Evolutionary conservation across 2,329 filamentous ascomycete species (phyloP), one percentile per base, ranked within the genome.

Genomic region (Curvularia lunata): DNA sequence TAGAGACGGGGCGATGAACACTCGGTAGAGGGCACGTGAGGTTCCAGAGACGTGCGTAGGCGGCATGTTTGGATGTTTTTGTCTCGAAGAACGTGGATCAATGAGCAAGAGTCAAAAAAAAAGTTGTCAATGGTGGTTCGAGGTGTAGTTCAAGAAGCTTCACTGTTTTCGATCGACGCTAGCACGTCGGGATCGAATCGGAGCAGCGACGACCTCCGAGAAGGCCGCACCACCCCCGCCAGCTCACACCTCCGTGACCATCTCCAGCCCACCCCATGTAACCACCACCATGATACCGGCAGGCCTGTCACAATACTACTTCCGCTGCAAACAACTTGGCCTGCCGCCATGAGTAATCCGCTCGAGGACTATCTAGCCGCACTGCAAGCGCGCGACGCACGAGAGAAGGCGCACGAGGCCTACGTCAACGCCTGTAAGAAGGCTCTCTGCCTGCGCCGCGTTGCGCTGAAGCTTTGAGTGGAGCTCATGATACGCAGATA

Each of bases 341-440:
- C 47, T 65, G 12, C 74, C 72, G 65, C 73, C 74, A 87, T 87
- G 85, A 83, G 86, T 63, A 86, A 85, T 80, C 96, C 93, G 91
- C 85, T 88, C 71, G 87, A 91, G 65, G 90, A 96, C 70, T 97
- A 96, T 76, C 82, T 91, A 61, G 82, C 86, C 61, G 89, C 89
- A 64, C 83, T 98, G 64, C 84, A 87, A 66, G 88, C 89, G 69
- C 83, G 87, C 63, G 91, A 91, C 69, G 84, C 87, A 70, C 84
- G 86, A 62, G 89, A 92, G 71, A 84, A 86, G 70, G 82, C 82
- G 56, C 86, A 88, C 66, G 79, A 82, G 69, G 84, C 87, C 51
- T 84, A 96, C 60, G 90, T 96, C 69, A 84, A 92, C 74, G 88
- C 91, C 61, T 97, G 93, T 96, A 75, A 66, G 86, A 56, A 23